Evolutionary conservation across 768 basidiomycete genomes (phyloP), one percentile per base, ranked within the genome.

Genomic region (Amanita exitialis): DNA sequence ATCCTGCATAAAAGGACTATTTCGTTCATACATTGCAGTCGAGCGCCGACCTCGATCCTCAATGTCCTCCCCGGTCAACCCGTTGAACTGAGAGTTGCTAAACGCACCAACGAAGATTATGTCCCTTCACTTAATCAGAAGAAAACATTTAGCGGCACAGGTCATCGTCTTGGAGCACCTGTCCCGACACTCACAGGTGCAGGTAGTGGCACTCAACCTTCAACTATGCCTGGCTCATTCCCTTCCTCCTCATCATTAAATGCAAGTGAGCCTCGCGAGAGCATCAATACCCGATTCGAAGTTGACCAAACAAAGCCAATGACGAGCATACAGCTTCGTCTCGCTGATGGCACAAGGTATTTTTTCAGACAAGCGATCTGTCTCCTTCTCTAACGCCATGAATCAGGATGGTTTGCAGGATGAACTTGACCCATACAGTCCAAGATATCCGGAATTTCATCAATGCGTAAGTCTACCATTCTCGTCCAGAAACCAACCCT

Each of bases 401-500:
- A 28, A 28, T 44, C 53, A 90, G 90, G 59, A 77, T 94, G 62
- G 83, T 88, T 3, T 81, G 79, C 39, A 74, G 89, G 48, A 89
- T 95, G 85, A 98, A 98, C 64, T 69, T 91, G 53, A 85, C 84
- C 2, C 92, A 97, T 61, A 95, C 88, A 0, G 83, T 96, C 2
- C 75, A 77, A 15, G 91, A 96, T 62, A 75, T 96, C 47, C 72
- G 91, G 53, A 80, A 74, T 58, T 93, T 90, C 61, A 91, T 97
- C 71, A 86, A 93, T 58, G 87, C 88, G 90, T 94, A 61, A 41
- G 90, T 82, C 12, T 36, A 37, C 16, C 48, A 37, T 39, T 38
- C 18, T 32, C 8, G 37, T 21, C 12, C 18, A 38, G 20, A 36
- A 7, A 42, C 39, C 34, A 4, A 30, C 54, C 28, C 1, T 51